A percentile compares a stretch with the other conserved stretches of the same genome.
phyloP scores from a whole-genome alignment of 208 protist genomes.

The Acanthamoeba triangularis region DNA sequence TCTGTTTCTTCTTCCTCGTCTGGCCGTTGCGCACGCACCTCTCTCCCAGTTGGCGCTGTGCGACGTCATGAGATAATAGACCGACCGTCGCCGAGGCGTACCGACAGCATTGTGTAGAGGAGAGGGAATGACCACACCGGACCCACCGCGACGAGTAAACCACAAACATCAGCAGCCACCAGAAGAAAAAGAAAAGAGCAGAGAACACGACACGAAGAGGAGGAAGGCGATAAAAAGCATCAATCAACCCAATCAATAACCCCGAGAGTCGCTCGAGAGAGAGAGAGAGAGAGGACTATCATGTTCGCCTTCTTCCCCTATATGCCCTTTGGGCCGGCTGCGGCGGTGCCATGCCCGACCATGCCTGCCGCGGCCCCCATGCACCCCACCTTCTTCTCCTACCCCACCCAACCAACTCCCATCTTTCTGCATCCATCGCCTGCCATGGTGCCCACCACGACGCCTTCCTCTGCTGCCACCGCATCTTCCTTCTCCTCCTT shows the following conservation, averaged over 20 bases:
- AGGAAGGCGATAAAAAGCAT: neutral
- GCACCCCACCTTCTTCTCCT: neutral
- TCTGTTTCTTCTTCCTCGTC: neutral
- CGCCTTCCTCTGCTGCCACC: neutral
- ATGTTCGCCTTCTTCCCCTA: conserved; percentile 59
- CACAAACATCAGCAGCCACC: too few relatives aligned
- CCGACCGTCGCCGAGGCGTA: too few relatives aligned
- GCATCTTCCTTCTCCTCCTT: neutral
- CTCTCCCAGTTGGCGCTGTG: too few relatives aligned
- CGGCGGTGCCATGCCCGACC: neutral
- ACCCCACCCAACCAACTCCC: neutral
- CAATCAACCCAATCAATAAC: neutral
- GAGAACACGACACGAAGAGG: neutral
- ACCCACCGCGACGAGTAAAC: too few relatives aligned
- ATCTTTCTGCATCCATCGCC: neutral
- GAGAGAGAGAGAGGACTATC: too few relatives aligned
- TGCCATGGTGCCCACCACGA: neutral
- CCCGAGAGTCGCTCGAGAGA: neutral
- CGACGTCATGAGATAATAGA: too few relatives aligned
- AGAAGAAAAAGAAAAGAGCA: too few relatives aligned
- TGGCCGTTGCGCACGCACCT: too few relatives aligned
- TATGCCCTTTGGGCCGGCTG: neutral
- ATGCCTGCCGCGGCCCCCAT: neutral
- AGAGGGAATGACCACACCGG: too few relatives aligned
- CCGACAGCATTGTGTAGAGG: too few relatives aligned